phyloP scores from a whole-genome alignment of 1,284 basidiomycete genomes.

The Jaminaea rosea region DNA sequence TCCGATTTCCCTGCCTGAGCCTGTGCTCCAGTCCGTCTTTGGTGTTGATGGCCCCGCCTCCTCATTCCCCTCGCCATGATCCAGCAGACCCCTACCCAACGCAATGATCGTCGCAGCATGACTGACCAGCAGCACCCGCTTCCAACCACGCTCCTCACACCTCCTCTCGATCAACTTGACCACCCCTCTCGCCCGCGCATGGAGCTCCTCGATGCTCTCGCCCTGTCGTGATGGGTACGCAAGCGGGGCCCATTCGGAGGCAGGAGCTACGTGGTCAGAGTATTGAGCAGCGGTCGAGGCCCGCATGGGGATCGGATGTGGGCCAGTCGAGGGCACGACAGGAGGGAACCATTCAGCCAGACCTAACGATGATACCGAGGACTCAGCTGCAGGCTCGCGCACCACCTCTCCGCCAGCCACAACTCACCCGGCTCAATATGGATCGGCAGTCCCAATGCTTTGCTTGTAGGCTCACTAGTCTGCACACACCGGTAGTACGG shows the following conservation, averaged over 20 bases:
- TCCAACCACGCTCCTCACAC: slow-evolving; percentile 46
- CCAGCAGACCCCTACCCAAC: slow-evolving; percentile 58
- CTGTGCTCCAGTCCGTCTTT: background rate
- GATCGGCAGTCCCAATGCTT: slow-evolving; percentile 60
- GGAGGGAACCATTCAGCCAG: slow-evolving; percentile 77
- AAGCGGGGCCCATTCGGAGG: slow-evolving; percentile 53
- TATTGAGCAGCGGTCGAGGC: background rate
- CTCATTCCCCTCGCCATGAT: slow-evolving; percentile 47
- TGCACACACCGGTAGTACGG: slow-evolving; percentile 70
- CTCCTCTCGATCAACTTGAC: slow-evolving; percentile 47
- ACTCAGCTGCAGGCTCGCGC: slow-evolving; percentile 2
- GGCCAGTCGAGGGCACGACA: slow-evolving; percentile 54
- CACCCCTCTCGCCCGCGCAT: slow-evolving; percentile 57
- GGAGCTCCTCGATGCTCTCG: slow-evolving; percentile 60
- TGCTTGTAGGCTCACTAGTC: slow-evolving; percentile 60
- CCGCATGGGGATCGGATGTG: slow-evolving; percentile 50
- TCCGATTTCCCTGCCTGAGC: slow-evolving; percentile 33
- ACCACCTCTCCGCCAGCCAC: slow-evolving; percentile 47
- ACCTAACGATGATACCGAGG: slow-evolving; percentile 50
- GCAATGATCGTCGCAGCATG: slow-evolving; percentile 73
- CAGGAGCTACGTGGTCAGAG: slow-evolving; percentile 56
- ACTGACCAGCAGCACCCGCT: slow-evolving; percentile 59
- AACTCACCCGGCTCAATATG: slow-evolving; percentile 58
- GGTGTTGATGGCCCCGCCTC: slow-evolving; percentile 8
- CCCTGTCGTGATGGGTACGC: slow-evolving; percentile 62